Conservation (phyloP, 2,329 filamentous ascomycete genomes). For the Sarocladium strictum region DNA sequence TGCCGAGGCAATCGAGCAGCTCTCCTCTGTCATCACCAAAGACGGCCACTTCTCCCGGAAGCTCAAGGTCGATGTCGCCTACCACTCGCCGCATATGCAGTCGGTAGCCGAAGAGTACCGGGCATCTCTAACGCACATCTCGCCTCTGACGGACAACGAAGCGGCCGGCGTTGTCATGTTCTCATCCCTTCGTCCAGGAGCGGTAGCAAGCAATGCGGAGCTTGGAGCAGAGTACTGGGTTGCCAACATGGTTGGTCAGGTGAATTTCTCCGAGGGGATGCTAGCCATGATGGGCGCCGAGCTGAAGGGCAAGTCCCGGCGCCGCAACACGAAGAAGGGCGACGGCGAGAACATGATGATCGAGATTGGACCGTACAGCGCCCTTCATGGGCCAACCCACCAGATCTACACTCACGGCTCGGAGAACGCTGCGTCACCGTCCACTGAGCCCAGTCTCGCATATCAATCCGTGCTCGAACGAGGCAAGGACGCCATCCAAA, state of each 20-base stretch:
- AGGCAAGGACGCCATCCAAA: background rate
- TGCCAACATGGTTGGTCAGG: slow-evolving; percentile 14
- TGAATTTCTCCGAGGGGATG: background rate
- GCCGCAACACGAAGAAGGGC: background rate
- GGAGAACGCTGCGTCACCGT: background rate
- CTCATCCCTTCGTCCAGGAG: background rate
- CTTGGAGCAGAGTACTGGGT: slow-evolving; percentile 16
- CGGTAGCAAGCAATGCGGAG: background rate
- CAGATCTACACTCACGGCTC: slow-evolving; percentile 8
- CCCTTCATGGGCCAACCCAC: slow-evolving; percentile 11
- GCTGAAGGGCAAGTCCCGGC: background rate
- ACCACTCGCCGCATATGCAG: slow-evolving; percentile 15
- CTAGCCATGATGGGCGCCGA: background rate
- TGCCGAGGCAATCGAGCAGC: slow-evolving; percentile 23
- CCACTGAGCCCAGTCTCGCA: background rate
- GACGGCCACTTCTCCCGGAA: slow-evolving; percentile 5
- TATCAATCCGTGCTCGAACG: background rate
- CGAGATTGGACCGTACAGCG: slow-evolving; percentile 14
- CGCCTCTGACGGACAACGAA: background rate
- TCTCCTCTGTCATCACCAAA: slow-evolving; percentile 28
- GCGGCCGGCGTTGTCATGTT: background rate
- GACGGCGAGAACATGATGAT: slow-evolving; percentile 6
- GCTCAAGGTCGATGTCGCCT: slow-evolving; percentile 15
- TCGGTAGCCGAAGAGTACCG: slow-evolving; percentile 5
- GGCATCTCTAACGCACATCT: background rate